Evolutionary conservation across 768 basidiomycete genomes (phyloP).

Genomic region (Trametes sanguinea): DNA sequence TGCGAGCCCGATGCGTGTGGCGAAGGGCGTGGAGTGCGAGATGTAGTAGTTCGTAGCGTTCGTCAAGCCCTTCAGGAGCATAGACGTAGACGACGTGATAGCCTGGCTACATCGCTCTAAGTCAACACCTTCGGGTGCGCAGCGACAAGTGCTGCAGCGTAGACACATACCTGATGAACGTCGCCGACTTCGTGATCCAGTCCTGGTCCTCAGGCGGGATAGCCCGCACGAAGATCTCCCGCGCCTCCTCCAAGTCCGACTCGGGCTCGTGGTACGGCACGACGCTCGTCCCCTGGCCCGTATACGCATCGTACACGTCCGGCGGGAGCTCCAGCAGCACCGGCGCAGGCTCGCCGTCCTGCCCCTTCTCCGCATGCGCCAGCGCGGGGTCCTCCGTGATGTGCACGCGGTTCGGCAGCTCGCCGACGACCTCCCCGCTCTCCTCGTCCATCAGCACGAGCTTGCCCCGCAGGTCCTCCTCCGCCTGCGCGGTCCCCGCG

Average conservation of each 20-base stretch:
- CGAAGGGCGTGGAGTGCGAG: conserved; percentile 52
- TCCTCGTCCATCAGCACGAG: conserved; percentile 74
- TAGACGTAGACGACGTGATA: conserved; percentile 65
- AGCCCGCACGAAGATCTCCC: conserved; percentile 58
- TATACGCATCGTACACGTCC: conserved; percentile 37
- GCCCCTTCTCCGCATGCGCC: conserved; percentile 38
- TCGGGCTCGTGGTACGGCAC: conserved; percentile 15
- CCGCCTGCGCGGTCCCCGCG: not conserved
- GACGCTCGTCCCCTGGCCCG: conserved; percentile 23
- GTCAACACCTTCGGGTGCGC: not conserved
- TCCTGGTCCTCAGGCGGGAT: conserved; percentile 70
- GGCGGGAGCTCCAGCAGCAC: conserved; percentile 75
- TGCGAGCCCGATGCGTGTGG: conserved; percentile 38
- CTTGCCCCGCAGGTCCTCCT: conserved; percentile 44
- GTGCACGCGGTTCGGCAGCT: conserved; percentile 57
- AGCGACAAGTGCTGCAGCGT: not conserved
- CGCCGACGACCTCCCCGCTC: conserved; percentile 70
- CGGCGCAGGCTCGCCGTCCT: conserved; percentile 35
- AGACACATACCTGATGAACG: conserved; percentile 56
- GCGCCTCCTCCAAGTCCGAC: conserved; percentile 34
- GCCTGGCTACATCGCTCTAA: conserved; percentile 49
- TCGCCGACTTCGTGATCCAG: conserved; percentile 63
- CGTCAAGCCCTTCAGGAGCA: conserved; percentile 62
- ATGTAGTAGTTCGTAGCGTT: conserved; percentile 65
- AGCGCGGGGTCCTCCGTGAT: conserved; percentile 64